Evolutionary conservation across 1,284 basidiomycete species (phyloP).

Genomic region (Cutaneotrichosporon daszewskae): DNA sequence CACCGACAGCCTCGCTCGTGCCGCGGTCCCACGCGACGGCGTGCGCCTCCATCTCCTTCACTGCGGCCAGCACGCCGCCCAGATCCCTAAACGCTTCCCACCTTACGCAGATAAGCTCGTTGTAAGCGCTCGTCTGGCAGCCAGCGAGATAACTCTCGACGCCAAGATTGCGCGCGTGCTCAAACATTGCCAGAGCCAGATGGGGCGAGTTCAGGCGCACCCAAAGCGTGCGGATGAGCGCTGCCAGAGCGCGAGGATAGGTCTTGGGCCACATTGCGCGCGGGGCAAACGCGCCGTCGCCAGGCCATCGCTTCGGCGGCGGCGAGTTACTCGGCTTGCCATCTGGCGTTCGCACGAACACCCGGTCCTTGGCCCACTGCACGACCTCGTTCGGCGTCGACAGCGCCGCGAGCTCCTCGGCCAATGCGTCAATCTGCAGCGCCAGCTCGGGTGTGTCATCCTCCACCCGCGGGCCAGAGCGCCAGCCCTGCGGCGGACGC

Average conservation of each 20-base stretch:
- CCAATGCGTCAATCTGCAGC: slow-evolving; percentile 59
- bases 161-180: slow-evolving; percentile 65
- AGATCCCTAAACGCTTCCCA: slow-evolving; percentile 78
- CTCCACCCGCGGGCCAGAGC: slow-evolving; percentile 7
- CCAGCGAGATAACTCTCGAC: slow-evolving; percentile 75
- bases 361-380: slow-evolving; percentile 65
- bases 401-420: slow-evolving; percentile 67
- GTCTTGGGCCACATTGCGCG: slow-evolving; percentile 50
- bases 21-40: slow-evolving; percentile 61
- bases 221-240: slow-evolving; percentile 67
- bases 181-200: slow-evolving; percentile 74
- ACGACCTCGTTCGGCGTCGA: slow-evolving; percentile 65
- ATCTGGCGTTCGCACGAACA: slow-evolving; percentile 57
- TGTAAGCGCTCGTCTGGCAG: slow-evolving; percentile 76
- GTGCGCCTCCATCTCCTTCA: slow-evolving; percentile 75
- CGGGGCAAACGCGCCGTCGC: slow-evolving; percentile 13
- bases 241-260: slow-evolving; percentile 69
- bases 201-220: slow-evolving; percentile 71
- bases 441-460: slow-evolving; percentile 22
- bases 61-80: slow-evolving; percentile 60
- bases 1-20: slow-evolving; percentile 60
- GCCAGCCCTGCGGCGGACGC: slow-evolving; percentile 1
- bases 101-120: slow-evolving; percentile 70
- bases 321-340: slow-evolving; percentile 46
- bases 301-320: slow-evolving; percentile 44